Base-by-base conservation (phyloP, 805 yeast species). In the Cyberlindnera saturnus region DNA sequence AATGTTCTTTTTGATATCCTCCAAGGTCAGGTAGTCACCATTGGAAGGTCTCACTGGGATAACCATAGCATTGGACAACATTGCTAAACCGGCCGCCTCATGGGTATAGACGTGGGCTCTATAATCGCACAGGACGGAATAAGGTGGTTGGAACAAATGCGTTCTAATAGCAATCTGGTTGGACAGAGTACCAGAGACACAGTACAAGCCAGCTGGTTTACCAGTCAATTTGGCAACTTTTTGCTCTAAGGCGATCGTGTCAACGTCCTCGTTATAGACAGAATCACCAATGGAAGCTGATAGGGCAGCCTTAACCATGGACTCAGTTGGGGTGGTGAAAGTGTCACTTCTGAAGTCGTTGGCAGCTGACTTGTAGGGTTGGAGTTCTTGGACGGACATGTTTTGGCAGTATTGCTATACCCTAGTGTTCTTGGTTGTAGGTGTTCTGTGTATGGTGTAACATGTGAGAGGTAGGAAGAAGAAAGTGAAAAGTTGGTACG, bases 11-110 rank as follows among this genome's bases (percentile, higher is more conserved):
- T 73, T 63, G 45, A 89, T 74, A 56, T 89, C 96, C 48, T 86
- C 91, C 45, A 87, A 62, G 4, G 96, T 87, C 56, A 89, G 53
- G 59, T 86, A 77, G 42, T 73, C 56, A 13, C 91, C 93, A 56
- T 88, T 88, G 15, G 73, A 59, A 4, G 97, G 96, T 31, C 64
- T 67, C 8, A 88, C 87, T 1, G 96, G 87, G n/a, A 79, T 77
- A 10, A 88, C 95, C 95, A 90, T 86, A 4, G 96, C 93, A 64
- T 86, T 95, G 14, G 95, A 85, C 47, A 90, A 71, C 42, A 88
- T 79, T 7, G 96, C 93, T 42, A 90, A 65, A 2, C 96, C 97
- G 34, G 88, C 96, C 17, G 96, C 96, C 65, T 89, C 97, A 53
- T 79, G 79, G 23, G 79, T 67, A 61, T 75, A 89, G 16, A 89